These are phyloP conservation scores for Alternaria sp. DNA, from an alignment of 2,329 filamentous ascomycete genomes.

Conservation along the genomic window DNA sequence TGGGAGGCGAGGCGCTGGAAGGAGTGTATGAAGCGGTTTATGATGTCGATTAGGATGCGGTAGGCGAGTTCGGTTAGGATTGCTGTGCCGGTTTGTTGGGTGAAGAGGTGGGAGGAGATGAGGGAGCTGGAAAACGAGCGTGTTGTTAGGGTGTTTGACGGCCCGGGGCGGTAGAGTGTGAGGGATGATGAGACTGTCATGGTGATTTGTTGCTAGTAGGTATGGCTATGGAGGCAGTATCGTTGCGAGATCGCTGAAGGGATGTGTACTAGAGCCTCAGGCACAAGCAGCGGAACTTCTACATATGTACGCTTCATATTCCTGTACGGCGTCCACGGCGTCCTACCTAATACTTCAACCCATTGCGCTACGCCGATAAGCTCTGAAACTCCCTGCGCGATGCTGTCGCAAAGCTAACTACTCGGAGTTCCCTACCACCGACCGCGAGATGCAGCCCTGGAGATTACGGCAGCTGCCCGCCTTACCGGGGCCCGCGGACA, in stretches of 20 bases:
- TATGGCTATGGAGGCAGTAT: not conserved
- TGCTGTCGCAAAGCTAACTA: not conserved
- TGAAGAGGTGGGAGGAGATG: conserved; percentile 20
- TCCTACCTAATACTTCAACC: not conserved
- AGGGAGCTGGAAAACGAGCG: conserved; percentile 11
- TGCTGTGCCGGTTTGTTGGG: conserved; percentile 30
- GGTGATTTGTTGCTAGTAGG: not conserved
- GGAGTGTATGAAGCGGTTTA: conserved; percentile 31
- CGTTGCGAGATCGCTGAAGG: not conserved
- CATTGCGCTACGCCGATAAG: conserved; percentile 12
- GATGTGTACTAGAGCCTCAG: not conserved
- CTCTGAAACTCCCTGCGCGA: not conserved
- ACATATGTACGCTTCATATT: not conserved
- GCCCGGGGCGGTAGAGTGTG: conserved; percentile 14
- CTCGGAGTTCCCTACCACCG: conserved; percentile 13
- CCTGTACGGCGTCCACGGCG: not conserved
- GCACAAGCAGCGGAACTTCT: not conserved
- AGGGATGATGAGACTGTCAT: conserved; percentile 24
- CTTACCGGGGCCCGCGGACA: conserved; percentile 3
- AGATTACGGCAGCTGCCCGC: not conserved
- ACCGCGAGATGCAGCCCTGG: conserved; percentile 5
- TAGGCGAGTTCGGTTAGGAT: conserved; percentile 41
- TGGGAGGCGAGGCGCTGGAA: conserved; percentile 32
- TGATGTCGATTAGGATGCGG: conserved; percentile 36
- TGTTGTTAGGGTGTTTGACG: conserved; percentile 2